Evolutionary conservation across 1,284 basidiomycete species (phyloP).

Genomic region (Apiotrichum akiyoshidainum): DNA sequence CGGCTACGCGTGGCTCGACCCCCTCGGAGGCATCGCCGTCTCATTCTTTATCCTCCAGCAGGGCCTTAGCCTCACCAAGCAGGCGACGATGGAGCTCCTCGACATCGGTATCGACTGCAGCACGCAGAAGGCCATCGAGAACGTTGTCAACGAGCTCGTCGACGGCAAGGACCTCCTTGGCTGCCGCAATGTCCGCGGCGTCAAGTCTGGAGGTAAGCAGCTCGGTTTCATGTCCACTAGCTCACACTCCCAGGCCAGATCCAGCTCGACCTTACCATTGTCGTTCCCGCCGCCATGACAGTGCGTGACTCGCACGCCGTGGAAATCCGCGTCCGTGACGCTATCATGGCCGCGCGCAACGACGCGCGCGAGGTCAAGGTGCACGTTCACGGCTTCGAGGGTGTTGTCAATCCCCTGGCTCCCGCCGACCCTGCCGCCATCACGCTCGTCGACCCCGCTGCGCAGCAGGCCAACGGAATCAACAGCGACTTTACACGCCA

Average conservation of each 20-base stretch:
- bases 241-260: slow-evolving; percentile 39
- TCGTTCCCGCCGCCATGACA: slow-evolving; percentile 62
- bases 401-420: not conserved
- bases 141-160: slow-evolving; percentile 60
- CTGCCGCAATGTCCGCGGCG: slow-evolving; percentile 67
- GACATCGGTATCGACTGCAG: slow-evolving; percentile 72
- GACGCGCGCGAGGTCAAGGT: slow-evolving; percentile 78
- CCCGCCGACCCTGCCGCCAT: not conserved
- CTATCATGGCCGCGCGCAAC: slow-evolving; percentile 61
- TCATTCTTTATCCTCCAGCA: slow-evolving; percentile 84
- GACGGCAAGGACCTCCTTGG: slow-evolving; percentile 54
- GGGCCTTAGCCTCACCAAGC: slow-evolving; percentile 67
- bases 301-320: slow-evolving; percentile 61
- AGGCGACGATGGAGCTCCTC: slow-evolving; percentile 76
- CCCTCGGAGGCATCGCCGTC: slow-evolving; percentile 87
- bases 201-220: slow-evolving; percentile 61
- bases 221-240: not conserved
- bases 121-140: slow-evolving; percentile 58
- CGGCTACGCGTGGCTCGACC: slow-evolving; percentile 79
- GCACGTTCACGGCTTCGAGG: slow-evolving; percentile 56
- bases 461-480: slow-evolving; percentile 4
- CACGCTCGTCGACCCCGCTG: not conserved
- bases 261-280: slow-evolving; percentile 56
- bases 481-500: slow-evolving; percentile 20
- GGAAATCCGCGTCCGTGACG: slow-evolving; percentile 62